Conservation (phyloP, 2,329 filamentous ascomycete genomes). For the Aspergillus sp. region DNA sequence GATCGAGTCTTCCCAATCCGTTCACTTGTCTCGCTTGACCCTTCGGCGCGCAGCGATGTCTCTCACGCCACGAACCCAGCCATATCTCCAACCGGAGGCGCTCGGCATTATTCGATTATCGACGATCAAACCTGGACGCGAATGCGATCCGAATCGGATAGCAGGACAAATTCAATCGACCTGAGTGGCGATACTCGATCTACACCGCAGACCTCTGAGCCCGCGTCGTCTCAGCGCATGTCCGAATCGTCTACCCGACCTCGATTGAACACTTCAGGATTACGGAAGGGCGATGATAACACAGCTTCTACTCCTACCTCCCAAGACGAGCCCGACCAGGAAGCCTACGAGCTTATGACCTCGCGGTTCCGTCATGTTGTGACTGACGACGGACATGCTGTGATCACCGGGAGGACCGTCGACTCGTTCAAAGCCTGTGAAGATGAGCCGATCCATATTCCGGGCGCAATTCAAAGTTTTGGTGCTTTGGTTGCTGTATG, state of each 20-base stretch:
- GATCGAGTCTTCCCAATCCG: slow-evolving; percentile 79
- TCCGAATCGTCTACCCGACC: not conserved
- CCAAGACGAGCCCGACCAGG: slow-evolving; percentile 18
- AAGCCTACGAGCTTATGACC: slow-evolving; percentile 58
- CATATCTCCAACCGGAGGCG: slow-evolving; percentile 19
- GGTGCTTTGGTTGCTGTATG: slow-evolving; percentile 73
- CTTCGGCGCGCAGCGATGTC: slow-evolving; percentile 41
- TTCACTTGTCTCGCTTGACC: slow-evolving; percentile 73
- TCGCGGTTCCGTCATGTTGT: slow-evolving; percentile 75
- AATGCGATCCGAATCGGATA: slow-evolving; percentile 16
- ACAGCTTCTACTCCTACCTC: not conserved
- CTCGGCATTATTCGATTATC: slow-evolving; percentile 30
- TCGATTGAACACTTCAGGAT: not conserved
- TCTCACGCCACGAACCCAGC: slow-evolving; percentile 11
- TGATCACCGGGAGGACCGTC: slow-evolving; percentile 77
- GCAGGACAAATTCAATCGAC: not conserved
- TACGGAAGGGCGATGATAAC: not conserved
- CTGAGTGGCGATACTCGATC: not conserved
- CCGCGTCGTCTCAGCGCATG: slow-evolving; percentile 1
- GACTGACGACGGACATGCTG: slow-evolving; percentile 74
- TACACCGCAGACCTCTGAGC: not conserved
- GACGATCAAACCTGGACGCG: slow-evolving; percentile 26
- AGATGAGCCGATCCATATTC: slow-evolving; percentile 87
- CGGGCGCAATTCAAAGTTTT: slow-evolving; percentile 77
- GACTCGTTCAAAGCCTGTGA: slow-evolving; percentile 75